Percentiles rank a stretch among this genome's conserved stretches.
phyloP scores from a whole-genome alignment of 768 basidiomycete genomes.

The Leccinellum luteum region DNA sequence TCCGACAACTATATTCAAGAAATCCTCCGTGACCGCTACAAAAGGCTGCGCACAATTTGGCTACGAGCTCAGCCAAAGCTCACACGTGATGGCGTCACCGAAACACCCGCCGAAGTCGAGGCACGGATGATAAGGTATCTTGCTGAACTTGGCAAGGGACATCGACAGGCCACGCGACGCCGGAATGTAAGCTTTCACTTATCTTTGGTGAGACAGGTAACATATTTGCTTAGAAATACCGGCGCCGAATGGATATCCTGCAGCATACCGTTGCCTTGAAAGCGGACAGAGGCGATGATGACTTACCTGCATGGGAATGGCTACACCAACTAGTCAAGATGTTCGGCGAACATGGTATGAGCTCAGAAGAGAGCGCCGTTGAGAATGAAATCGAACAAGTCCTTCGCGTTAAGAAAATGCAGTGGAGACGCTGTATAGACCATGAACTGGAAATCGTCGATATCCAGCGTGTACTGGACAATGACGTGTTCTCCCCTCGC shows the following conservation, averaged over 20 bases:
- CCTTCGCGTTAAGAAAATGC: constrained; percentile 6
- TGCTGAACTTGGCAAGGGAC: neutral
- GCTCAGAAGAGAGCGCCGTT: constrained; percentile 9
- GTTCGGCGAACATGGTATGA: constrained; percentile 11
- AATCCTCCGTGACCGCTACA: neutral
- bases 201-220: neutral
- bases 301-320: neutral
- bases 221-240: neutral
- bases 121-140: neutral
- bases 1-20: neutral
- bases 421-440: neutral
- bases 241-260: neutral
- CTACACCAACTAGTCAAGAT: neutral
- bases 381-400: constrained; percentile 5
- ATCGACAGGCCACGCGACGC: neutral
- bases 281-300: neutral
- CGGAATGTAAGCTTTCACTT: neutral
- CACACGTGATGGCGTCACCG: neutral
- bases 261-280: neutral
- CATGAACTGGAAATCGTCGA: constrained; percentile 4
- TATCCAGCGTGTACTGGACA: neutral
- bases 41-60: neutral
- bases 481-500: neutral
- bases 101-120: neutral
- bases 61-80: neutral